phyloP scores from a whole-genome alignment of 1,139 yeast genomes.

The Casaregolazyma lundiana region DNA sequence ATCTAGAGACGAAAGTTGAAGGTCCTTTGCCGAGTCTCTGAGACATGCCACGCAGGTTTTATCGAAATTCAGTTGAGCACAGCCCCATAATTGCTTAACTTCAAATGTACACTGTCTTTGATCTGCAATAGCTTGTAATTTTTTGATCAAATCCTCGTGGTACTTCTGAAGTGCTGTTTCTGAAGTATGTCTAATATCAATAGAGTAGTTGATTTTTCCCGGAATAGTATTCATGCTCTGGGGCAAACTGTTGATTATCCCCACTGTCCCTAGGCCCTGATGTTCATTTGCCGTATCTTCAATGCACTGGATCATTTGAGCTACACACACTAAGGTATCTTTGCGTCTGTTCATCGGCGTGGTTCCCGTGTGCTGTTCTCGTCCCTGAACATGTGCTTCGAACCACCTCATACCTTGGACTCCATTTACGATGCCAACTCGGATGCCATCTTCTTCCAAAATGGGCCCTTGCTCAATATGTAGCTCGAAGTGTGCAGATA shows the following conservation, averaged over 20 bases:
- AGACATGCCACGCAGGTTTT: constrained; percentile 48
- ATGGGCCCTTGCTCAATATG: constrained; percentile 77
- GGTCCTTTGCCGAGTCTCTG: constrained; percentile 45
- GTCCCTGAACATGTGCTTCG: constrained; percentile 50
- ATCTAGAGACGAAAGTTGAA: constrained; percentile 44
- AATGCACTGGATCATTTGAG: constrained; percentile 52
- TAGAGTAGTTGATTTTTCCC: constrained; percentile 50
- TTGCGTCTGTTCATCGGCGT: constrained; percentile 61
- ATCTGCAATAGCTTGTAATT: constrained; percentile 39
- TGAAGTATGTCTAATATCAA: constrained; percentile 48
- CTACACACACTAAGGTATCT: constrained; percentile 57
- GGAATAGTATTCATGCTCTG: constrained; percentile 68
- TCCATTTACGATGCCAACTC: constrained; percentile 62
- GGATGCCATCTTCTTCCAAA: constrained; percentile 50
- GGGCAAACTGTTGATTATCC: constrained; percentile 54
- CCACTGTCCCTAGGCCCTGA: constrained; percentile 56
- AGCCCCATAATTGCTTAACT: constrained; percentile 39
- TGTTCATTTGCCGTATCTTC: constrained; percentile 51
- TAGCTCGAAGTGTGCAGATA: constrained; percentile 66
- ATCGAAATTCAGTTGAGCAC: constrained; percentile 56
- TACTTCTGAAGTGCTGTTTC: constrained; percentile 43
- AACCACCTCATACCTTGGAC: constrained; percentile 67
- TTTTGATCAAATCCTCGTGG: constrained; percentile 37
- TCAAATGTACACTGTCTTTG: constrained; percentile 39
- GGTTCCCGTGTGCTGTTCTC: constrained; percentile 69